Percentiles rank a stretch among this genome's conserved stretches.
phyloP scores from a whole-genome alignment of 768 basidiomycete genomes.

The Naganishia kalamii region DNA sequence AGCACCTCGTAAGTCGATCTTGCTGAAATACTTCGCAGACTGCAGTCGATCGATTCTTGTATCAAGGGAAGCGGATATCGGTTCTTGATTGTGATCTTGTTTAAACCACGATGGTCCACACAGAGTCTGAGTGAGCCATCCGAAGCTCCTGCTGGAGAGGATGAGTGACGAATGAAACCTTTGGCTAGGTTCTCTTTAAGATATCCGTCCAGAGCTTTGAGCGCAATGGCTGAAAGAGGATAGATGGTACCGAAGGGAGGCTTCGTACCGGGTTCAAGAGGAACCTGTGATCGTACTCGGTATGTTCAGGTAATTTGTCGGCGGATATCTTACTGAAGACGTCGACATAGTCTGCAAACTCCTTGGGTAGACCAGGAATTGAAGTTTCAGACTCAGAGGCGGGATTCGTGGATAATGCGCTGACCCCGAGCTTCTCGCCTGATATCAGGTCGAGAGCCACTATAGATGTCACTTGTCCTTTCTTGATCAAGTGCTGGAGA shows the following conservation, averaged over 20 bases:
- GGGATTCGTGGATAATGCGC: neutral
- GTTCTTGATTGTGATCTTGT: constrained; percentile 29
- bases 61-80: constrained; percentile 32
- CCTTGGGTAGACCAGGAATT: constrained; percentile 4
- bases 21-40: constrained; percentile 27
- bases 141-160: constrained; percentile 17
- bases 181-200: constrained; percentile 46
- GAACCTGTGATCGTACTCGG: constrained; percentile 23
- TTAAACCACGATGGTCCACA: constrained; percentile 25
- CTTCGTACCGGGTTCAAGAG: constrained; percentile 17
- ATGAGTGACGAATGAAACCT: neutral
- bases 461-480: neutral
- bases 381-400: neutral
- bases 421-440: neutral
- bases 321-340: constrained; percentile 22
- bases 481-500: constrained; percentile 1
- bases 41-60: constrained; percentile 24
- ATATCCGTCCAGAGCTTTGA: constrained; percentile 45
- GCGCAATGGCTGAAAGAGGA: constrained; percentile 44
- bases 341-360: constrained; percentile 14
- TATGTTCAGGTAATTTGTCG: constrained; percentile 20
- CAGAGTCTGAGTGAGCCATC: constrained; percentile 39
- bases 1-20: constrained; percentile 47
- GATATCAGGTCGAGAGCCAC: neutral
- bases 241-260: constrained; percentile 47